A percentile compares a stretch with the other conserved stretches of the same genome.
Evolutionary conservation across 75 land plant genomes (phyloP).

Genomic region (Pinus albicaulis): DNA sequence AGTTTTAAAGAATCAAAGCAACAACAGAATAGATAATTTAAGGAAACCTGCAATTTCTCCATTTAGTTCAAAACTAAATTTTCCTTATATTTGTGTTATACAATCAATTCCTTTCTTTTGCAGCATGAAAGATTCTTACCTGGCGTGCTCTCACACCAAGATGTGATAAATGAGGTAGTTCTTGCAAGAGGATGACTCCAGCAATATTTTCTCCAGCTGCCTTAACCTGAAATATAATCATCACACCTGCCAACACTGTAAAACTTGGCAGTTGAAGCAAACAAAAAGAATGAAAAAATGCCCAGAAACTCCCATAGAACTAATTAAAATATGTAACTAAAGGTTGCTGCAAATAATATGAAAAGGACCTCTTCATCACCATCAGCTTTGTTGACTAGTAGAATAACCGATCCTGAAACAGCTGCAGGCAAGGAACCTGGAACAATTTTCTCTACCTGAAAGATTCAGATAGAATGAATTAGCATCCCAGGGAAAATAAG

Average conservation of each 20-base stretch:
- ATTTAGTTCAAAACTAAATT: background rate
- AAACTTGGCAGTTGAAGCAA: background rate
- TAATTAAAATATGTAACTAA: background rate
- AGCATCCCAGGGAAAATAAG: constrained; percentile 1
- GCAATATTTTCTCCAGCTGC: constrained; percentile 86
- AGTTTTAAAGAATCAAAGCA: background rate
- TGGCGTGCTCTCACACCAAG: constrained; percentile 98
- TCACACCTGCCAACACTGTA: background rate
- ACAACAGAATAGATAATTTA: background rate
- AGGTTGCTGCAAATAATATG: background rate
- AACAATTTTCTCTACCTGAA: constrained; percentile 82
- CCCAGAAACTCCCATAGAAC: background rate
- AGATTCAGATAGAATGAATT: background rate
- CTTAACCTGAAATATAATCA: constrained; percentile 53
- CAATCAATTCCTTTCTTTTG: background rate
- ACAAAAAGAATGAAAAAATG: background rate
- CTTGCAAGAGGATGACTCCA: constrained; percentile 93
- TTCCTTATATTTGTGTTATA: background rate
- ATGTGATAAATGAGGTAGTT: constrained; percentile 96
- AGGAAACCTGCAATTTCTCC: background rate
- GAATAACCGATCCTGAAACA: constrained; percentile 56
- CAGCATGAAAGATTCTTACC: constrained; percentile 18
- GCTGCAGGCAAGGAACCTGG: constrained; percentile 85
- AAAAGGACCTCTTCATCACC: constrained; percentile 93
- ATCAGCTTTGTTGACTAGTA: constrained; percentile 90